These are phyloP conservation scores for Ganoderma sp. DNA, from an alignment of 1,284 basidiomycete genomes.

Conservation along the genomic window DNA sequence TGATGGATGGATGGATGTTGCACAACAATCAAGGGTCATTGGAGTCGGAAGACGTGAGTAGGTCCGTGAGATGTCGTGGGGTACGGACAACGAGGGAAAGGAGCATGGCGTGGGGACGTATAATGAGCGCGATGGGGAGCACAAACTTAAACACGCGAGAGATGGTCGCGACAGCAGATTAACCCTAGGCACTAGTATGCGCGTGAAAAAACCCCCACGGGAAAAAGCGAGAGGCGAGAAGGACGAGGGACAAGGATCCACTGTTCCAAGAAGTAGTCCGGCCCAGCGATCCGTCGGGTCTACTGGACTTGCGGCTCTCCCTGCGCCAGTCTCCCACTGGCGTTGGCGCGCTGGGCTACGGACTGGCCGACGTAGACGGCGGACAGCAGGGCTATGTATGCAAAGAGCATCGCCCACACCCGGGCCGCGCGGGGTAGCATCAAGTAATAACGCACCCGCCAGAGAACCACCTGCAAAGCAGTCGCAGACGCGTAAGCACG, in stretches of 20 bases:
- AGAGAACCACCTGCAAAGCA: slow-evolving; percentile 53
- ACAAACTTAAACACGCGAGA: not conserved
- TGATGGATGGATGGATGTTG: not conserved
- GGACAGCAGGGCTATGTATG: slow-evolving; percentile 30
- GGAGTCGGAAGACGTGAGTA: not conserved
- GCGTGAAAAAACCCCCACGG: not conserved
- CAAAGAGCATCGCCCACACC: slow-evolving; percentile 27
- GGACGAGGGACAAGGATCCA: not conserved
- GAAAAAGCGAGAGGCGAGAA: not conserved
- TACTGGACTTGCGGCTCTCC: not conserved
- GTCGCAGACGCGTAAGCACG: slow-evolving; percentile 42
- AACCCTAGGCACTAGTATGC: not conserved
- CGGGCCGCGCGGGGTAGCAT: slow-evolving; percentile 26
- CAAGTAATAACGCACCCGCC: slow-evolving; percentile 48
- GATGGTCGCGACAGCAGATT: not conserved
- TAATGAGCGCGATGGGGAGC: not conserved
- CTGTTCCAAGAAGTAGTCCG: slow-evolving; percentile 2
- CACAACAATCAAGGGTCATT: not conserved
- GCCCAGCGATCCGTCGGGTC: not conserved
- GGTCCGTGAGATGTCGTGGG: not conserved
- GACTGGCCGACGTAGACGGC: slow-evolving; percentile 31
- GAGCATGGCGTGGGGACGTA: not conserved
- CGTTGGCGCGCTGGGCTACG: slow-evolving; percentile 1
- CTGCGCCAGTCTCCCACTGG: not conserved
- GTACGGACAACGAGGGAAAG: not conserved